Percentiles rank a stretch among this genome's conserved stretches.
Evolutionary conservation across 495 filamentous ascomycete genomes (phyloP).

Genomic region (Oidiodendron maius): DNA sequence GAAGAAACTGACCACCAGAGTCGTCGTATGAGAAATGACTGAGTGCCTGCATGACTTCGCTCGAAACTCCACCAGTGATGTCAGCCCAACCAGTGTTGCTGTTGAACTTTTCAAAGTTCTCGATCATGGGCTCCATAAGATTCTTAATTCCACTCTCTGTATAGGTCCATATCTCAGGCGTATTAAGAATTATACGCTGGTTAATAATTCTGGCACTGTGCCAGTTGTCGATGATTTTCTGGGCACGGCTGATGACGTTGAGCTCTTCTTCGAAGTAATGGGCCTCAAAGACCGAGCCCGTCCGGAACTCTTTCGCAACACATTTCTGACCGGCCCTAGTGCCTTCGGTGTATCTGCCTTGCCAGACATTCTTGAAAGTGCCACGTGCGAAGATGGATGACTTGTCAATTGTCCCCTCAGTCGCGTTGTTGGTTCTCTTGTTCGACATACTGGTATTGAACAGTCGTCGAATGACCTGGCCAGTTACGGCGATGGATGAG

Average conservation of each 20-base stretch:
- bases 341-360: constrained; percentile 24
- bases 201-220: constrained; percentile 24
- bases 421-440: no score
- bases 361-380: constrained; percentile 27
- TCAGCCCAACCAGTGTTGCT: constrained; percentile 35
- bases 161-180: constrained; percentile 21
- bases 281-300: constrained; percentile 19
- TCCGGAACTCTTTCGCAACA: constrained; percentile 34
- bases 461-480: no score
- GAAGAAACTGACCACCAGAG: constrained; percentile 27
- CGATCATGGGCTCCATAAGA: constrained; percentile 30
- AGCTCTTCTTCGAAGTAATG: constrained; percentile 31
- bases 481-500: no score
- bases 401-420: background rate
- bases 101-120: constrained; percentile 37
- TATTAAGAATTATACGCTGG: constrained; percentile 28
- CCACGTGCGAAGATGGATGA: constrained; percentile 26
- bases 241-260: constrained; percentile 25
- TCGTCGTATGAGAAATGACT: constrained; percentile 38
- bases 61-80: constrained; percentile 7
- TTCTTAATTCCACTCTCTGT: constrained; percentile 15
- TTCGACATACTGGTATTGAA: no score
- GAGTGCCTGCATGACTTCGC: constrained; percentile 32
- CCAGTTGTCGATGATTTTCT: constrained; percentile 31
- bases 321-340: constrained; percentile 21